A percentile compares a stretch with the other conserved stretches of the same genome.
Evolutionary conservation across 208 protist species (phyloP).

Genomic region (Willaertia magna): DNA sequence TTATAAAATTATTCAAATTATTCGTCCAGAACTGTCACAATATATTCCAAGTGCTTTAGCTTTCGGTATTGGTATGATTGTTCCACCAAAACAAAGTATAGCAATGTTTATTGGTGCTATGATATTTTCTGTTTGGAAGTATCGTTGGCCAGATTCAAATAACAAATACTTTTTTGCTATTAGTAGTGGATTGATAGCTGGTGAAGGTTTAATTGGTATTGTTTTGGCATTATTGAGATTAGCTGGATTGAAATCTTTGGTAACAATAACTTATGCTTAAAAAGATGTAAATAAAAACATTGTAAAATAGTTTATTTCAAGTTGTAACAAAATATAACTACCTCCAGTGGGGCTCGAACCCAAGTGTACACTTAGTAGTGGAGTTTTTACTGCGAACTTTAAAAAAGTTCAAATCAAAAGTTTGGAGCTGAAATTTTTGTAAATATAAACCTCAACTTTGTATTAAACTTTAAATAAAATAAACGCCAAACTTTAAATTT

Average conservation of each 20-base stretch:
- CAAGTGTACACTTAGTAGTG: too few relatives aligned
- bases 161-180: neutral
- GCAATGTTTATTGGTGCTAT: neutral
- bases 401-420: too few relatives aligned
- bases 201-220: neutral
- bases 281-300: too few relatives aligned
- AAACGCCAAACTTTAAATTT: too few relatives aligned
- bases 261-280: too few relatives aligned
- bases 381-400: too few relatives aligned
- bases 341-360: too few relatives aligned
- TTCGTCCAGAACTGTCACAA: neutral
- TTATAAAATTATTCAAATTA: neutral
- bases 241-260: neutral
- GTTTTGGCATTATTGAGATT: neutral
- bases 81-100: neutral
- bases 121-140: neutral
- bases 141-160: neutral
- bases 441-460: too few relatives aligned
- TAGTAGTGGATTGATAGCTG: neutral
- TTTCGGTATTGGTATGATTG: conserved; percentile 2
- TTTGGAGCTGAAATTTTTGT: too few relatives aligned
- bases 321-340: too few relatives aligned
- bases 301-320: too few relatives aligned
- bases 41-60: neutral
- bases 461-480: too few relatives aligned